Conservation (phyloP, 257 asterid genomes). For the Solanum pimpinellifolium region DNA sequence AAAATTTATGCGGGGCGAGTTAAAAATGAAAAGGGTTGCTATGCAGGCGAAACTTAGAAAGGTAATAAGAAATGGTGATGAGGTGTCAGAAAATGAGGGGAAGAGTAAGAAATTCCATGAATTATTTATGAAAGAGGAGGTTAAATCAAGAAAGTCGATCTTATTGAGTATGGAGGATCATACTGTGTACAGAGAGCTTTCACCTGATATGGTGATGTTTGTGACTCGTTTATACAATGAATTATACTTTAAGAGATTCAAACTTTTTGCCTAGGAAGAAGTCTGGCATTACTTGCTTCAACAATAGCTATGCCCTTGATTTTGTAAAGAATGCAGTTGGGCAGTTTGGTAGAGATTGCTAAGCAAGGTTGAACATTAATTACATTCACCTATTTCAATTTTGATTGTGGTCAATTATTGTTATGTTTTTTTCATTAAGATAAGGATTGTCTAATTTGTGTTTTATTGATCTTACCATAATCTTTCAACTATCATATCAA, state of each 20-base stretch:
- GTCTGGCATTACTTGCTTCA: constrained; percentile 37
- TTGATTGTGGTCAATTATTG: not conserved
- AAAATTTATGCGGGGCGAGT: too few species aligned
- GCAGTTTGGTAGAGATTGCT: constrained; percentile 14
- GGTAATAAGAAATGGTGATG: not conserved
- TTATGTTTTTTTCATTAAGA: not conserved
- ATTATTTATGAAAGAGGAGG: constrained; percentile 9
- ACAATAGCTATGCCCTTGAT: constrained; percentile 38
- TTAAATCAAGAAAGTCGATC: not conserved
- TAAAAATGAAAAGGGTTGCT: too few species aligned
- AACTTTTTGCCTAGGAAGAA: constrained; percentile 25
- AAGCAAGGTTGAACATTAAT: too few species aligned
- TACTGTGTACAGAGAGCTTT: constrained; percentile 34
- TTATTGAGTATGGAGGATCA: constrained; percentile 27
- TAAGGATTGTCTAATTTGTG: not conserved
- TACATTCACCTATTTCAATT: not conserved
- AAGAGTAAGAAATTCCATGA: constrained; percentile 5
- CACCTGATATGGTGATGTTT: constrained; percentile 47
- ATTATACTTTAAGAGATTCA: constrained; percentile 46
- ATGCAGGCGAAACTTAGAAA: not conserved
- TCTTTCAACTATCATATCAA: too few species aligned
- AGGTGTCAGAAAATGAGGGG: too few species aligned
- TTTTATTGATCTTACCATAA: not conserved
- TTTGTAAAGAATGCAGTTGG: constrained; percentile 46
- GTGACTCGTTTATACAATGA: constrained; percentile 26